Evolutionary conservation across 2,329 filamentous ascomycete species (phyloP).

Genomic region (Macrophomina tecta): DNA sequence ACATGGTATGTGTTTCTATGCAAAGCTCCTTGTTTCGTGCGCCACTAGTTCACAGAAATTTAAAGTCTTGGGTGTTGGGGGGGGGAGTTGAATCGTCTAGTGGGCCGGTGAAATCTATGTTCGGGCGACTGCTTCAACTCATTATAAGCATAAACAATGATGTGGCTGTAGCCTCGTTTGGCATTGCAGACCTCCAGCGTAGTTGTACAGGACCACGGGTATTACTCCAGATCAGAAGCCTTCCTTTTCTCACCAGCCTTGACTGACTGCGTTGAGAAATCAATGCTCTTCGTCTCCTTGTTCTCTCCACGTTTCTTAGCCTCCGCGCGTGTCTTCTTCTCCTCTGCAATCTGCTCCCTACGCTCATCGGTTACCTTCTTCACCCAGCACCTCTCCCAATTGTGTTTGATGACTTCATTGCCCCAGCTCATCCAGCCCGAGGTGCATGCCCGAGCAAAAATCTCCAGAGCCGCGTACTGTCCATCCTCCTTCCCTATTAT

Average conservation of each 20-base stretch:
- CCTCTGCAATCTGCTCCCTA: not conserved
- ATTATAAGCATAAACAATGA: slow-evolving; percentile 2
- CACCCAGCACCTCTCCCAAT: slow-evolving; percentile 62
- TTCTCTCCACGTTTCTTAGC: not conserved
- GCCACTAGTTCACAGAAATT: no score
- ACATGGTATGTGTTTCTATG: no score
- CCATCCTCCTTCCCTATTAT: slow-evolving; percentile 47
- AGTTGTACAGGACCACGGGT: no score
- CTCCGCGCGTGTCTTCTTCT: not conserved
- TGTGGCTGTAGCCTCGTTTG: no score
- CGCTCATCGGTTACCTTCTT: not conserved
- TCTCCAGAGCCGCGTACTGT: slow-evolving; percentile 68
- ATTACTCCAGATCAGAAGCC: not conserved
- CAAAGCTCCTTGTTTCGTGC: no score
- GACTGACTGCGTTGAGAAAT: not conserved
- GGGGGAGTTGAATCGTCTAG: no score
- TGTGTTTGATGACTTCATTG: slow-evolving; percentile 74
- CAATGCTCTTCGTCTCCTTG: not conserved
- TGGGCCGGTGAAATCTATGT: no score
- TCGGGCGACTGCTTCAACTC: no score
- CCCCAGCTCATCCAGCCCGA: slow-evolving; percentile 82
- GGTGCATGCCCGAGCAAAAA: slow-evolving; percentile 77
- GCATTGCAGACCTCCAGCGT: no score
- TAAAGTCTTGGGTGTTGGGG: no score
- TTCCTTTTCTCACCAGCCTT: slow-evolving; percentile 1